Evolutionary conservation across 306 rosid species (phyloP).

Genomic region (Canavalia ensiformis): DNA sequence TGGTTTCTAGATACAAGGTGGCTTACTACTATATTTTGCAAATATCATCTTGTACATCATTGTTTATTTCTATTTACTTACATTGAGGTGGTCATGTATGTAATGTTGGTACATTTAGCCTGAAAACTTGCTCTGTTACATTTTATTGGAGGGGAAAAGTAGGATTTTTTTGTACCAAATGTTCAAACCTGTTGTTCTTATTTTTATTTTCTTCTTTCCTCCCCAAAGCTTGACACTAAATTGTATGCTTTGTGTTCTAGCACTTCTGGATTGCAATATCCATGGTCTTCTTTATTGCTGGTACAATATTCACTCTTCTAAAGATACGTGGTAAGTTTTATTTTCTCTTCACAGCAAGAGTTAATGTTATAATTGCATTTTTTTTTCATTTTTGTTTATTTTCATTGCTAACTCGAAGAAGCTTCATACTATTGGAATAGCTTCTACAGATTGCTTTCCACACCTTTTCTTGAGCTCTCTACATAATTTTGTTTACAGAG

Average conservation of each 20-base stretch:
- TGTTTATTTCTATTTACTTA: too few species aligned
- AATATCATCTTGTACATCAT: too few species aligned
- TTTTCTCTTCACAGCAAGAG: slow-evolving; percentile 30
- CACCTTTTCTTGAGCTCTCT: slow-evolving; percentile 17
- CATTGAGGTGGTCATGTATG: too few species aligned
- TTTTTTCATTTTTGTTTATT: not conserved
- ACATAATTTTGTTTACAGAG: not conserved
- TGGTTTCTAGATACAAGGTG: too few species aligned
- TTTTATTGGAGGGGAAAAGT: too few species aligned
- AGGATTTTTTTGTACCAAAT: too few species aligned
- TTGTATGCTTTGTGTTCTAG: slow-evolving; percentile 58
- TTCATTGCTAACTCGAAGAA: slow-evolving; percentile 15
- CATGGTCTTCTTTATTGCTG: slow-evolving; percentile 97
- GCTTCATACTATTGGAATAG: slow-evolving; percentile 11
- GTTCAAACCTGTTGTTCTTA: too few species aligned
- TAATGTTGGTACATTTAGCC: too few species aligned
- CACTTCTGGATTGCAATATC: slow-evolving; percentile 99
- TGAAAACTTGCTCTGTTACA: too few species aligned
- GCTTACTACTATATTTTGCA: too few species aligned
- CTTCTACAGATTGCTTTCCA: not conserved
- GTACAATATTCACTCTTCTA: slow-evolving; percentile 88
- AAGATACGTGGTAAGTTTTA: slow-evolving; percentile 86
- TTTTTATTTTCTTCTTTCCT: not conserved
- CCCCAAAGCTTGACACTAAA: slow-evolving; percentile 43
- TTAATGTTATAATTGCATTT: slow-evolving; percentile 4